A percentile compares a stretch with the other conserved stretches of the same genome.
These are phyloP conservation scores for Phytophthora sojae DNA, from an alignment of 352 stramenopile genomes.

Conservation along the genomic window DNA sequence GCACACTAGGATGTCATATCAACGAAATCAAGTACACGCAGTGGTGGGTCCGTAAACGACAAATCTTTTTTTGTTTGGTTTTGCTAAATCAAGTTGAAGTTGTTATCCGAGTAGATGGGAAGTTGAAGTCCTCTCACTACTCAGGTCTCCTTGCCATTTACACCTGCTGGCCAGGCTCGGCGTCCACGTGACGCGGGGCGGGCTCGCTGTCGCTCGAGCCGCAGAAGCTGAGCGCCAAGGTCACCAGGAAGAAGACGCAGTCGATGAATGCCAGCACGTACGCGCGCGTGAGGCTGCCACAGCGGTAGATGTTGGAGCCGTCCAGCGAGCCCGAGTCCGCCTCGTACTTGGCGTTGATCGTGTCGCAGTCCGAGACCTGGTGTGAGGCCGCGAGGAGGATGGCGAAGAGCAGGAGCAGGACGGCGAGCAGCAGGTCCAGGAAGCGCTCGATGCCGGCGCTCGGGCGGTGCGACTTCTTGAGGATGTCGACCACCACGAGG, in stretches of 20 bases:
- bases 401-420: constrained; percentile 44
- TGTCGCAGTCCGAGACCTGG: constrained; percentile 44
- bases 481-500: constrained; percentile 45
- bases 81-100: constrained; percentile 13
- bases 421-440: constrained; percentile 42
- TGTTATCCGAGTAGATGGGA: constrained; percentile 4
- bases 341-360: constrained; percentile 44
- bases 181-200: constrained; percentile 25
- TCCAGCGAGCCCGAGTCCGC: constrained; percentile 24
- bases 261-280: constrained; percentile 50
- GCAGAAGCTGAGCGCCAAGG: constrained; percentile 36
- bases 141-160: constrained; percentile 3
- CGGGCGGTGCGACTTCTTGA: constrained; percentile 50
- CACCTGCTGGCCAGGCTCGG: constrained; percentile 33
- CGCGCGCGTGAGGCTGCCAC: constrained; percentile 44
- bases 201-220: constrained; percentile 16
- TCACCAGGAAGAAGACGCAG: constrained; percentile 42
- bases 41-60: not conserved
- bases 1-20: not conserved
- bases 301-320: constrained; percentile 46
- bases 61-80: constrained; percentile 3
- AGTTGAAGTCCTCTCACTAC: not conserved
- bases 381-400: constrained; percentile 47
- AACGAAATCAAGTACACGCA: not conserved
- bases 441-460: constrained; percentile 39